Evolutionary conservation across 495 filamentous ascomycete genomes (phyloP), one percentile per base, ranked within the genome.

Genomic region (Aspergillus sparsus): DNA sequence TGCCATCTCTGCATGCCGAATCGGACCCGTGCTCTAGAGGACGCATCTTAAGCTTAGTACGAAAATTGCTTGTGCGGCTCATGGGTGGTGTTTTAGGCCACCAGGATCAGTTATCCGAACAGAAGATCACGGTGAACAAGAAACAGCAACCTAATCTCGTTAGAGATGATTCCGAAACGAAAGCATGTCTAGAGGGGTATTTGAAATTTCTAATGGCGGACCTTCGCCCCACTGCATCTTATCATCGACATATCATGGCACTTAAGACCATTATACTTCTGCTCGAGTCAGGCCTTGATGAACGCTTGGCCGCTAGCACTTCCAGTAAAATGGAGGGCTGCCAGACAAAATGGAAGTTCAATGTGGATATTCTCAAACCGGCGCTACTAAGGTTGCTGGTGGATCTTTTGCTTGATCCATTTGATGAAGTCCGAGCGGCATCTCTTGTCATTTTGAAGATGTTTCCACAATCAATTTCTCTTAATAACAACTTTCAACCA

Each of bases 371-470:
- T 49, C 80, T 89, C 35, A 79, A 79, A n/a, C 71, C 64, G 0
- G 64, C 62, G 3, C 63, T 85, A 47, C 62, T 80, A 13, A 66
- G 81, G 35, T 64, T 87, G 16, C 74, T 97, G 7, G 66, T 92
- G 5, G 91, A 97, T 69, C 83, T 94, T 9, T 65, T 96, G 1
- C 74, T 94, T 47, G 88, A 98, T 66, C 90, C 93, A 0, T 98
- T 93, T 66, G 94, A 98, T 60, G 94, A 98, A 75, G 89, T 98
- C 10, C 82, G 94, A 60, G 83, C 83, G 41, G 76, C 76, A 2
- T 83, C 94, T 7, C 71, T 85, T 0, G 74, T 75, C 6, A 73
- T 91, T 13, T 60, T 96, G 31, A 80, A 80, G 27, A n/a, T 78
- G 7, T 77, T 77, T 34, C 74, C 75, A 21, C 62, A 50, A 18